Base-by-base conservation (phyloP, 2,329 filamentous ascomycete species). In the Cladosporium cucumerinum region DNA sequence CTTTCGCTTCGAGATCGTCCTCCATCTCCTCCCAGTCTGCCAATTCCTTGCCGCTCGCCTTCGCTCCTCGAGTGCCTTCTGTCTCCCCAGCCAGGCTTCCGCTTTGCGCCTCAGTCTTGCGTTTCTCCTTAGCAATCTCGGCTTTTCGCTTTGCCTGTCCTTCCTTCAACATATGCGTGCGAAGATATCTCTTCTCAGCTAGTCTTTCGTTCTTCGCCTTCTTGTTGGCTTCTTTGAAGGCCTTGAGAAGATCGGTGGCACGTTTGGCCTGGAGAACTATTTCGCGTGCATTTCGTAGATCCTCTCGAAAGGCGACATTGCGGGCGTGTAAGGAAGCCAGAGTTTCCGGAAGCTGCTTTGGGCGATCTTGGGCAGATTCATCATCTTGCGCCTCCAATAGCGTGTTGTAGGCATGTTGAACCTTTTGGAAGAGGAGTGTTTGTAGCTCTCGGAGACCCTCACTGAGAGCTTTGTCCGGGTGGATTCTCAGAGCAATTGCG, bases 361-460 rank as follows among this genome's bases (percentile, higher is more conserved):
- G 49, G n/a, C 30, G 30, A 2, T 28, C 18, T 21, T 32, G 48
- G 14, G 14, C 49, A 18, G 49, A 28, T 10, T 48, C 34, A n/a
- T 30, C 61, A 16, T 18, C 32, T 25, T 25, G 52, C 5, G 12
- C 30, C 16, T 63, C 21, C 5, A 63, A 52, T n/a, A 63, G 11
- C 2, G 30, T 8, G 28, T 46, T 39, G 34, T 57, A 58, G 23
- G 61, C 32, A 30, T n/a, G 8, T 32, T 63, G 61, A 49, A 63
- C 61, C 28, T 63, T 63, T 46, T 63, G 61, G 25, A 63, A 63
- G 30, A 63, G 52, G 14, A 55, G 32, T 3, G 61, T 63, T 36
- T 63, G 61, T 3, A 63, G 36, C 23, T 57, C 61, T 25, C 52
- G 51, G 3, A 63, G 36, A 28, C 34, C 18, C 3, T 63, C 61